Conservation (phyloP, 2,329 filamentous ascomycete genomes). For the Scedosporium apiospermum region DNA sequence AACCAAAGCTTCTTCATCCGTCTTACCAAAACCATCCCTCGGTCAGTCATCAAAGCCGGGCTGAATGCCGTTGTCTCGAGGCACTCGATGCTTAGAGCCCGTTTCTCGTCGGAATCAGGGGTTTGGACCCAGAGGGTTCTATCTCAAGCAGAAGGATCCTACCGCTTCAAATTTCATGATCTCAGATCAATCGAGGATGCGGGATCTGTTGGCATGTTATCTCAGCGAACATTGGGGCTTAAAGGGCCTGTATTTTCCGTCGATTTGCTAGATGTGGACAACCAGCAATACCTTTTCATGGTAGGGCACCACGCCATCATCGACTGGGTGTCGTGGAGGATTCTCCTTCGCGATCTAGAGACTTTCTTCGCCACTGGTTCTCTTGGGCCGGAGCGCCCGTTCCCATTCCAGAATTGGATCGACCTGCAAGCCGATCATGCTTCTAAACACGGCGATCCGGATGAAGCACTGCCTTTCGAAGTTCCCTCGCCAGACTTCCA, state of each 20-base stretch:
- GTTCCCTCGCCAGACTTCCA: neutral
- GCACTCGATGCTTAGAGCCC: slow-evolving; percentile 26
- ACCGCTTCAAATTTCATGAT: slow-evolving; percentile 11
- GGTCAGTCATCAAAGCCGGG: slow-evolving; percentile 10
- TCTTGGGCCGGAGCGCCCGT: slow-evolving; percentile 9
- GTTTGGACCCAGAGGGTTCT: slow-evolving; percentile 17
- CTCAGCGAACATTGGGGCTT: slow-evolving; percentile 10
- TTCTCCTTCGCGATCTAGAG: slow-evolving; percentile 33
- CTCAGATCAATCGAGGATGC: slow-evolving; percentile 15
- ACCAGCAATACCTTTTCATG: slow-evolving; percentile 18
- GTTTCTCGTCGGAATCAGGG: slow-evolving; percentile 13
- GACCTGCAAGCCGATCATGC: neutral
- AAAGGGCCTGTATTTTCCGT: slow-evolving; percentile 15
- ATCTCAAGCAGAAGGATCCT: slow-evolving; percentile 12
- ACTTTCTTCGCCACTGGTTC: slow-evolving; percentile 18
- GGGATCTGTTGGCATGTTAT: slow-evolving; percentile 15
- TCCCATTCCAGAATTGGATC: slow-evolving; percentile 29
- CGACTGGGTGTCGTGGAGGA: slow-evolving; percentile 35
- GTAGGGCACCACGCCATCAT: slow-evolving; percentile 27
- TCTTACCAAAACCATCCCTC: slow-evolving; percentile 14
- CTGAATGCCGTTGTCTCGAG: slow-evolving; percentile 17
- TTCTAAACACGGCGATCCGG: neutral
- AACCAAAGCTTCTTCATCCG: slow-evolving; percentile 34
- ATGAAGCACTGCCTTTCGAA: neutral
- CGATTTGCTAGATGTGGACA: slow-evolving; percentile 1